Evolutionary conservation across 192 early-diverging fungal species (phyloP).

Genomic region (Helicostylum pulchrum): DNA sequence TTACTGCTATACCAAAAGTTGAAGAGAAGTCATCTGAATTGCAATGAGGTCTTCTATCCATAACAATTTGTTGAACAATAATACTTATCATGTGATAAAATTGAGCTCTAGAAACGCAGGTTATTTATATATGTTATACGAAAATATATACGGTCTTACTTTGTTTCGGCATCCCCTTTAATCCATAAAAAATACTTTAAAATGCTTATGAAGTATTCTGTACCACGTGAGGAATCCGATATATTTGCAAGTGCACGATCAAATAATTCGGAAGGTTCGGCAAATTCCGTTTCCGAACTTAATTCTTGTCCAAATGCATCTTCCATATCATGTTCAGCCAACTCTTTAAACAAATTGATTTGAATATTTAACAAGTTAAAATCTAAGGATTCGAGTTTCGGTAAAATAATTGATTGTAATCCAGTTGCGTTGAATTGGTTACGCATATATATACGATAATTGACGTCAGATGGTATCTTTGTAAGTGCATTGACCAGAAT

Average conservation of each 20-base stretch:
- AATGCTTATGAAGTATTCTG: constrained; percentile 62
- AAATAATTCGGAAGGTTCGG: constrained; percentile 66
- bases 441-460: constrained; percentile 67
- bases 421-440: constrained; percentile 69
- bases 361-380: constrained; percentile 38
- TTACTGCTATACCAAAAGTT: constrained; percentile 63
- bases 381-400: constrained; percentile 47
- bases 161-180: constrained; percentile 68
- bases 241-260: constrained; percentile 60
- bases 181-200: constrained; percentile 69
- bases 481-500: constrained; percentile 72
- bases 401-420: constrained; percentile 56
- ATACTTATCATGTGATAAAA: constrained; percentile 75
- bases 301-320: constrained; percentile 47
- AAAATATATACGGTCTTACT: constrained; percentile 29
- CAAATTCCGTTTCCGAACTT: constrained; percentile 56
- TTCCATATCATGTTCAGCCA: constrained; percentile 28
- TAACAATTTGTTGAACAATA: constrained; percentile 72
- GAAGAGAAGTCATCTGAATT: constrained; percentile 53
- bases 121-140: neutral
- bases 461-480: constrained; percentile 66
- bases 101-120: constrained; percentile 46
- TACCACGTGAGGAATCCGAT: constrained; percentile 57
- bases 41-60: constrained; percentile 60
- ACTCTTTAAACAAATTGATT: constrained; percentile 24